These are phyloP conservation scores for Sporobolomyces roseus DNA, from an alignment of 768 basidiomycete species.

Conservation along the genomic window DNA sequence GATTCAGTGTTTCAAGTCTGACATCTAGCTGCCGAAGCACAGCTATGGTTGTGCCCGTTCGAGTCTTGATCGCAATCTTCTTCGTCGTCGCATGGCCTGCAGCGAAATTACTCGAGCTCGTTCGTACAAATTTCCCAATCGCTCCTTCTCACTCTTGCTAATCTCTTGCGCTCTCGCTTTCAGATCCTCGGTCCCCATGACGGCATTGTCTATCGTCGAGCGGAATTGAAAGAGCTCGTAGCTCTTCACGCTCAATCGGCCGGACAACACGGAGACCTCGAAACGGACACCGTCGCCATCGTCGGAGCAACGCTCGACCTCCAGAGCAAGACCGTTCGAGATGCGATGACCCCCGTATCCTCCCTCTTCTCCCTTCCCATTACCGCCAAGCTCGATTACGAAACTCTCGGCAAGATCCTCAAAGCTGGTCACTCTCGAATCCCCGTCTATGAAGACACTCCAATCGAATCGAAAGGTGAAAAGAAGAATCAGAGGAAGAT, in stretches of 20 bases:
- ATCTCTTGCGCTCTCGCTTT: too few relatives aligned
- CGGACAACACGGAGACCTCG: constrained; percentile 76
- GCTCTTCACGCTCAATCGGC: constrained; percentile 68
- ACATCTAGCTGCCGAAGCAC: not conserved
- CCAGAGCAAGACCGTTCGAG: constrained; percentile 64
- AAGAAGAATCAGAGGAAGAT: constrained; percentile 67
- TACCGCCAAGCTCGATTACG: constrained; percentile 74
- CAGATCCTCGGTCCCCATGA: constrained; percentile 74
- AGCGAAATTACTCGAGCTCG: constrained; percentile 74
- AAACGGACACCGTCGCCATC: constrained; percentile 79
- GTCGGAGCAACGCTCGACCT: constrained; percentile 84
- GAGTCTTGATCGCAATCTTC: constrained; percentile 63
- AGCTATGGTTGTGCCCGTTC: constrained; percentile 66
- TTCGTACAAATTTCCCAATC: too few relatives aligned
- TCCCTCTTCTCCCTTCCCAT: constrained; percentile 85
- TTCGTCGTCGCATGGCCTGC: constrained; percentile 75
- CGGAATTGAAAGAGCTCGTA: constrained; percentile 82
- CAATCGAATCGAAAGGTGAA: not conserved
- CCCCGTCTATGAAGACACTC: constrained; percentile 58
- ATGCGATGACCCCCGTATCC: constrained; percentile 52
- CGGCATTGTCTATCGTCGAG: constrained; percentile 81
- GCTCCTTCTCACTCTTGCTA: too few relatives aligned
- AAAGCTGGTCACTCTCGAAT: constrained; percentile 79
- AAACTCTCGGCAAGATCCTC: constrained; percentile 69
- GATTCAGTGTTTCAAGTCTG: not conserved